phyloP scores from a whole-genome alignment of 2,329 filamentous ascomycete genomes.

The Phoma sp. region DNA sequence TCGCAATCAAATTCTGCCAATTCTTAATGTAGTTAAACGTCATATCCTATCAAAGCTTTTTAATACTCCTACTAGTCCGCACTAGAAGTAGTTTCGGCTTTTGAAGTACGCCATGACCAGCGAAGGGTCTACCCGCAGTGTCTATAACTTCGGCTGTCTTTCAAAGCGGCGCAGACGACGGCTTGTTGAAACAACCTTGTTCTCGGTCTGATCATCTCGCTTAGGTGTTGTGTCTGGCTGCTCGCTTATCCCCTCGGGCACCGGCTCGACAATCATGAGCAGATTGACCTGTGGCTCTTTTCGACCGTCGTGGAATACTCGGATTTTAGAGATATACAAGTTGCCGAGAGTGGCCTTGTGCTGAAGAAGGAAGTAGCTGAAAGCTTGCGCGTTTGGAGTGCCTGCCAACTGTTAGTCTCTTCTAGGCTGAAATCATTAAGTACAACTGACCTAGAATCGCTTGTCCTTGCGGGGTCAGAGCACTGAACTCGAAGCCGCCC shows the following conservation, averaged over 20 bases:
- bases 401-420: background rate
- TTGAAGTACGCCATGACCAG: too few relatives aligned
- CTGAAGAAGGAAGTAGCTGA: slow-evolving; percentile 13
- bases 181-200: background rate
- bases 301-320: background rate
- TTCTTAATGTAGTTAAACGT: too few relatives aligned
- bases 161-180: background rate
- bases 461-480: background rate
- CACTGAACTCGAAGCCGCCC: background rate
- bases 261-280: background rate
- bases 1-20: too few relatives aligned
- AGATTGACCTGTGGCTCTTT: background rate
- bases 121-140: too few relatives aligned
- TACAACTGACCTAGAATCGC: slow-evolving; percentile 2
- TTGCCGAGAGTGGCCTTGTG: slow-evolving; percentile 10
- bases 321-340: background rate
- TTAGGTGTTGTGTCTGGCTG: too few relatives aligned
- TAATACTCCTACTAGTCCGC: too few relatives aligned
- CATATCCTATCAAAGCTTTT: too few relatives aligned
- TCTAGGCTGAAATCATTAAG: too few relatives aligned
- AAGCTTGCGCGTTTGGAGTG: slow-evolving; percentile 8
- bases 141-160: background rate
- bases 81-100: too few relatives aligned
- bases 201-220: background rate
- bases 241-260: background rate